Evolutionary conservation across 2,329 filamentous ascomycete genomes (phyloP).

Genomic region (Hymenotorrendiella dingleyae): DNA sequence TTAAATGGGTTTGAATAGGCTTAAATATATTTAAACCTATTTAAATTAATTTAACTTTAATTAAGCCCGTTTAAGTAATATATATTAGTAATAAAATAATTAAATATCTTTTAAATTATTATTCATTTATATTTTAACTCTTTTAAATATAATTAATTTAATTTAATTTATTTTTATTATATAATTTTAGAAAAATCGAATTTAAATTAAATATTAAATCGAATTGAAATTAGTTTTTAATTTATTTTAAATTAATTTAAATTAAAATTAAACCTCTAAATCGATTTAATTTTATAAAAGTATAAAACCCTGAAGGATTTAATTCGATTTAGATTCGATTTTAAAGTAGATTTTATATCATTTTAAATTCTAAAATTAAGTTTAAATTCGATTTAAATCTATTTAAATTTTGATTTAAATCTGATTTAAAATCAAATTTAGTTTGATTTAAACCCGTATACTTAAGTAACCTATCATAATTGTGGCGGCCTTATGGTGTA

Average conservation of each 20-base stretch:
- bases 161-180: neutral
- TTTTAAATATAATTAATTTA: neutral
- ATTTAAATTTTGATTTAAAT: too few relatives aligned
- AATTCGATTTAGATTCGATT: neutral
- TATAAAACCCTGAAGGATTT: neutral
- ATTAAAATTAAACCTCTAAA: neutral
- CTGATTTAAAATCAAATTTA: too few relatives aligned
- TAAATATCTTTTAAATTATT: neutral
- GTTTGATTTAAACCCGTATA: too few relatives aligned
- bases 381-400: neutral
- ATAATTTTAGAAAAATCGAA: neutral
- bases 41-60: neutral
- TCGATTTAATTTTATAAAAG: neutral
- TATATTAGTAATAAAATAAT: neutral
- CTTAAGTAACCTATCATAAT: too few relatives aligned
- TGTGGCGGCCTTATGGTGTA: too few relatives aligned
- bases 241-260: neutral
- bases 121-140: neutral
- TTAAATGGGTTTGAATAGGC: too few relatives aligned
- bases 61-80: neutral
- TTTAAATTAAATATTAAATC: neutral
- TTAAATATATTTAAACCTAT: too few relatives aligned
- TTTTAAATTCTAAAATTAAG: neutral
- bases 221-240: neutral
- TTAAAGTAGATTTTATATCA: neutral